phyloP scores from a whole-genome alignment of 768 basidiomycete genomes.

The Lentinula raphanica region DNA sequence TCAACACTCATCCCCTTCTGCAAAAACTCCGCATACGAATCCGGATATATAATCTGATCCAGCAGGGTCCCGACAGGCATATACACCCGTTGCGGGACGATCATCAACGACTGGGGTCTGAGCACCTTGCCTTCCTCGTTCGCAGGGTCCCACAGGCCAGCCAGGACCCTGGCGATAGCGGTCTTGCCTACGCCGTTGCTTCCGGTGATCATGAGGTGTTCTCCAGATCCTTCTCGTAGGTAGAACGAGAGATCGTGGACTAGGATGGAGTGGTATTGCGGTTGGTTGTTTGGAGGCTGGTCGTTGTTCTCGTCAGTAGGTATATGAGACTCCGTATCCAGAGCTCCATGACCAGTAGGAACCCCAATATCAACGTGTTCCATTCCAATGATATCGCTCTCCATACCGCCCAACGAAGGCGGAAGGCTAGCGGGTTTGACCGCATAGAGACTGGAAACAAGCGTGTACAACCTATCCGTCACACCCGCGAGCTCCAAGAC shows the following conservation, averaged over 20 bases:
- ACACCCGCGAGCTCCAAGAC: slow-evolving; percentile 92
- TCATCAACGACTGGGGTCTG: slow-evolving; percentile 49
- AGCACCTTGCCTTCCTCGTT: slow-evolving; percentile 17
- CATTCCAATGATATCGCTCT: slow-evolving; percentile 51
- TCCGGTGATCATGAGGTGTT: slow-evolving; percentile 92
- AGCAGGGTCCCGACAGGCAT: slow-evolving; percentile 83
- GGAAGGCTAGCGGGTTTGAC: slow-evolving; percentile 54
- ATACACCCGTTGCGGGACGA: slow-evolving; percentile 91
- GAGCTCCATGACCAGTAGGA: slow-evolving; percentile 28
- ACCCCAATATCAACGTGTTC: slow-evolving; percentile 68
- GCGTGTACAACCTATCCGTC: slow-evolving; percentile 83
- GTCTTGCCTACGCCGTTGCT: slow-evolving; percentile 93
- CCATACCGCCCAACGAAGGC: slow-evolving; percentile 14
- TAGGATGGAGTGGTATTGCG: slow-evolving; percentile 35
- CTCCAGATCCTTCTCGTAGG: slow-evolving; percentile 48
- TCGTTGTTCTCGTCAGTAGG: slow-evolving; percentile 10
- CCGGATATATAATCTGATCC: slow-evolving; percentile 93
- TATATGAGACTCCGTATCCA: background rate
- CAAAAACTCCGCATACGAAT: slow-evolving; percentile 72
- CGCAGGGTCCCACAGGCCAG: slow-evolving; percentile 79
- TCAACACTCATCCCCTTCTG: slow-evolving; percentile 16
- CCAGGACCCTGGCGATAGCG: slow-evolving; percentile 80
- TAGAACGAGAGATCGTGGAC: slow-evolving; percentile 65
- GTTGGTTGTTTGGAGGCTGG: slow-evolving; percentile 5
- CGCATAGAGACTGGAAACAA: slow-evolving; percentile 64